These are phyloP conservation scores for Arthrinium phaeospermum DNA, from an alignment of 2,329 filamentous ascomycete species.

Conservation along the genomic window DNA sequence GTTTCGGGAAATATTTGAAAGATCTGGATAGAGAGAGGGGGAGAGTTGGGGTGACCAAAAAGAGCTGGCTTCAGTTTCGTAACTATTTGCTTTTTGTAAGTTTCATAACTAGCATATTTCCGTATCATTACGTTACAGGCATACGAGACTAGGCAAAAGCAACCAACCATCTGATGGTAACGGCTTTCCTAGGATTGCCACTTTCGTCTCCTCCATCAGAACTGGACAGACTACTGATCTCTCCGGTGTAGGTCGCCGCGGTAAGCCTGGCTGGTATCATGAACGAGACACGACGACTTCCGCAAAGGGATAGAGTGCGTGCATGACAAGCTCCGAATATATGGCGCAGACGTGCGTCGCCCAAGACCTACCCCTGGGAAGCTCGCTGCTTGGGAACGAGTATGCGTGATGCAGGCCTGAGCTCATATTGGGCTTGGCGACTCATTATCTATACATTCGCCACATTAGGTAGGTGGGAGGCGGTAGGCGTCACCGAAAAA, in stretches of 20 bases:
- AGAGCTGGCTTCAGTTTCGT: not conserved
- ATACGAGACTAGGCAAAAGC: not conserved
- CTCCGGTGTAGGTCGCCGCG: no score
- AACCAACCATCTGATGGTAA: not conserved
- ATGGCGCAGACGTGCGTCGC: not conserved
- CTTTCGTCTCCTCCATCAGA: not conserved
- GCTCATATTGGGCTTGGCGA: not conserved
- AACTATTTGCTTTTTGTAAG: not conserved
- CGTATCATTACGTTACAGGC: not conserved
- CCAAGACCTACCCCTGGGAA: no score
- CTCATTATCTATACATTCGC: not conserved
- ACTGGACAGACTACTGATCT: not conserved
- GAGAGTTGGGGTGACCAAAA: no score
- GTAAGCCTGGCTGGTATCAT: not conserved
- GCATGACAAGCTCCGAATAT: not conserved
- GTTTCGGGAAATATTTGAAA: no score
- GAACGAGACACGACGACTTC: not conserved
- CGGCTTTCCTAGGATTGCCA: not conserved
- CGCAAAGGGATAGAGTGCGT: not conserved
- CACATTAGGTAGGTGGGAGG: not conserved
- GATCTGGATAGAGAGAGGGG: no score
- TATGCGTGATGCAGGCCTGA: not conserved
- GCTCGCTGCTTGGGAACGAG: not conserved
- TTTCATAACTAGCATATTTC: not conserved
- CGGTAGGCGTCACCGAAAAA: not conserved